Base-by-base conservation (phyloP, 2,329 filamentous ascomycete genomes). In the Teratosphaeria viscida region DNA sequence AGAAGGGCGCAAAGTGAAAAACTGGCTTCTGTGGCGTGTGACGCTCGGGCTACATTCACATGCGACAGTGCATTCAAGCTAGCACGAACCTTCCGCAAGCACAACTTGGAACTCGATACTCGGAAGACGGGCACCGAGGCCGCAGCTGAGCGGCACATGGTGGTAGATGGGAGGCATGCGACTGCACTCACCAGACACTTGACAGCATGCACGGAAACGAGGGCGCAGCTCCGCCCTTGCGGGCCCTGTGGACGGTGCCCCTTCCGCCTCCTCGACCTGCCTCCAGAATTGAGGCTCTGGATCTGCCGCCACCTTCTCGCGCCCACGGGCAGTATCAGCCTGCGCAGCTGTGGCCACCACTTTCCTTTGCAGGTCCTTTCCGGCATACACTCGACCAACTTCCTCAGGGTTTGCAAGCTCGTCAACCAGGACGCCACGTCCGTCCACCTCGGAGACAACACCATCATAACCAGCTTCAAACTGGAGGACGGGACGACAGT, bases 241-340 rank as follows among this genome's bases (percentile, higher is more conserved):
- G 5, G 37, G 16, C 16, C 12, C 11, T 14, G 5, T 43, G 37
- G 11, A 43, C 12, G 14, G 37, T 19, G 37, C 1, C 56, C 56
- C 19, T 57, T 57, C 47, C 39, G 43, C 19, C 34, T 57, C 39
- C n/a, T 57, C 10, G 56, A 52, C 39, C 47, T 57, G 27, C 56
- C 56, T 7, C 6, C 56, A 19, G 56, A 57, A 26, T 16, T 57
- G n/a, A 19, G 56, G 6, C 29, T 39, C 11, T 34, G 37, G 26
- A 34, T 57, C 6, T 57, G 53, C 43, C 29, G 43, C 19, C 16
- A 52, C 14, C 11, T 37, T 14, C 19, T 57, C 26, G 56, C 19
- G 26, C 56, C 43, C 19, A 26, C 12, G 7, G 56, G 43, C 3
- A n/a, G 26, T 12, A 37, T 57, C 19, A 35, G 39, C 19, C 43